Conservation (phyloP, 495 filamentous ascomycete genomes). For the Friedmanniomyces endolithicus region DNA sequence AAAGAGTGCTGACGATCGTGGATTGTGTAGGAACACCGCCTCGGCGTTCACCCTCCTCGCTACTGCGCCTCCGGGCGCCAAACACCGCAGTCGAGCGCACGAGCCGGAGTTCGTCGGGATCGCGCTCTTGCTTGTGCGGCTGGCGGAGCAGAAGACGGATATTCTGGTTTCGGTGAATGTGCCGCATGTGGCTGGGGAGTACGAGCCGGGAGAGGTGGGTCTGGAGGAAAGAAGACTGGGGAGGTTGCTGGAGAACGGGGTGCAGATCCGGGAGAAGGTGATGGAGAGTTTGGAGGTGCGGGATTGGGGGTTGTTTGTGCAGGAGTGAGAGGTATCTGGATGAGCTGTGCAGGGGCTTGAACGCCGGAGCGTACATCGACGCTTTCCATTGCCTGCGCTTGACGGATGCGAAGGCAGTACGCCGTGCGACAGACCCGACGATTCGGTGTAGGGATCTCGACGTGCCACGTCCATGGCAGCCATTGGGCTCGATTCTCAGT, state of each 20-base stretch:
- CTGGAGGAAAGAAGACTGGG: constrained; percentile 48
- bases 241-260: constrained; percentile 46
- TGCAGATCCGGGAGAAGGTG: constrained; percentile 47
- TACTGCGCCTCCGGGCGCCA: constrained; percentile 24
- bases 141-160: constrained; percentile 67
- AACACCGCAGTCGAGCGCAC: constrained; percentile 4
- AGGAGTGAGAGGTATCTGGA: background rate
- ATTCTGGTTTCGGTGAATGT: constrained; percentile 84
- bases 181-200: constrained; percentile 52
- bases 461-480: no score
- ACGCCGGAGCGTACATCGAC: no score
- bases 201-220: constrained; percentile 53
- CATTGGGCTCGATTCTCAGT: no score
- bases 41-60: constrained; percentile 21
- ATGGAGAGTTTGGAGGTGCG: constrained; percentile 59
- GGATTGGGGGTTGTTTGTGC: constrained; percentile 72
- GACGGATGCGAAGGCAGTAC: no score
- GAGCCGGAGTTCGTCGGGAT: constrained; percentile 44
- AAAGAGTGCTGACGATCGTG: constrained; percentile 13
- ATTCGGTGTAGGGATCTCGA: no score
- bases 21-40: constrained; percentile 6
- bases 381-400: no score
- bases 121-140: constrained; percentile 56
- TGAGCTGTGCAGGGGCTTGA: no score
- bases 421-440: no score